A percentile compares a stretch with the other conserved stretches of the same genome.
phyloP scores from a whole-genome alignment of 1,284 basidiomycete species.

The Cronartium quercuum region DNA sequence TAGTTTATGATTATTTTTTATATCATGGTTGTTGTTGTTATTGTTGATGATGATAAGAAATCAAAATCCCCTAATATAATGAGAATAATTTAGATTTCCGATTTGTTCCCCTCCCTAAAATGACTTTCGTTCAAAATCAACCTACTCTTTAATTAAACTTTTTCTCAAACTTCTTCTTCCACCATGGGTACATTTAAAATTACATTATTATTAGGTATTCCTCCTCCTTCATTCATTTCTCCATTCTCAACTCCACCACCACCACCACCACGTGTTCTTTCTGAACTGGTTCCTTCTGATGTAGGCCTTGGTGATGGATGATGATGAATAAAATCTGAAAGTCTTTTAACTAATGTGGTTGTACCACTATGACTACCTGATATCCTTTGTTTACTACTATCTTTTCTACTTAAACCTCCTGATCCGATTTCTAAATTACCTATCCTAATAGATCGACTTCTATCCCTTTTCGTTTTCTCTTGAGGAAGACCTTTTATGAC shows the following conservation, averaged over 20 bases:
- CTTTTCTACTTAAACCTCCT: slow-evolving; percentile 1
- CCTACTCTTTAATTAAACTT: not conserved
- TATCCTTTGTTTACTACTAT: not conserved
- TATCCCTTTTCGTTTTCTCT: not conserved
- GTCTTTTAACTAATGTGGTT: slow-evolving; percentile 16
- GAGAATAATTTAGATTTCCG: no score
- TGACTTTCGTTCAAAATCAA: not conserved
- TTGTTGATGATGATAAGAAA: no score
- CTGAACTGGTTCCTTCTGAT: not conserved
- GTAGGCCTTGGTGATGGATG: not conserved
- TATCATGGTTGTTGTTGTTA: not conserved
- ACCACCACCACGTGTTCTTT: not conserved
- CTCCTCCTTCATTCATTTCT: not conserved
- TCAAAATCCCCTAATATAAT: no score
- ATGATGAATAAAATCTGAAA: slow-evolving; percentile 22
- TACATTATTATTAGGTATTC: no score
- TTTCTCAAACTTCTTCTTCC: not conserved
- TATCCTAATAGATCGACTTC: slow-evolving; percentile 12
- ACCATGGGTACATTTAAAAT: no score
- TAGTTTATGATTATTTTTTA: no score
- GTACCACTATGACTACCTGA: not conserved
- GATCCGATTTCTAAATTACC: slow-evolving; percentile 26
- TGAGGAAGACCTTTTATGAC: not conserved
- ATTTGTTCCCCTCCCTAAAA: not conserved
- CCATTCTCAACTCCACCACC: not conserved